Evolutionary conservation across 768 basidiomycete genomes (phyloP), one percentile per base, ranked within the genome.

Genomic region (Gloeophyllum trabeum): DNA sequence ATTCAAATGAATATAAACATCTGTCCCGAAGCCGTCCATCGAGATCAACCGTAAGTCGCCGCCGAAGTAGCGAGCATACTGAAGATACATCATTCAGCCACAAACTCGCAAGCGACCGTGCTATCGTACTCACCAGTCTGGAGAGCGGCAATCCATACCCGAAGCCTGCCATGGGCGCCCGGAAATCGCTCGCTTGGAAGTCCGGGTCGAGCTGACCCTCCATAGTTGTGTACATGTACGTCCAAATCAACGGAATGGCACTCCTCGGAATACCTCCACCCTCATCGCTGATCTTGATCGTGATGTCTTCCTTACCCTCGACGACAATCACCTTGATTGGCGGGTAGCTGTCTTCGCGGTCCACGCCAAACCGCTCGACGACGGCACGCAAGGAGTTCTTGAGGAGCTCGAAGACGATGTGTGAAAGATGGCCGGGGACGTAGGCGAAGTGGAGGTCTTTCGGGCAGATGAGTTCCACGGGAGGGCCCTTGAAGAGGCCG

Each of bases 1-100:
- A 56, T 92, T 92, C 41, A 92, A 64, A 57, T 93, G 91, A 48
- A 94, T 90, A 56, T 93, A 94, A 2, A 92, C 86, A 55, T 94
- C 91, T 25, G 87, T 91, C 6, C 91, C 90, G 54, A 86, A 91
- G n/a, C 96, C 94, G 48, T 99, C 96, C 93, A 99, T 98, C 34
- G 91, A 85, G 48, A 99, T 99, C 43, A 99, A 61, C 14, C 88
- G 71, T 22, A 99, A 64, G 59, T 98, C 93, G 0, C 90, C 88
- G 0, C 90, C 94, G 54, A 97, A 96, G 58, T 96, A 99, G 38
- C 94, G 69, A 0, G 93, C 92, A 53, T 98, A 99, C 77, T 89
- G 51, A 30, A 34, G 22, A 16, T 22, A 30, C 26, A 4, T 36
- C 39, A 24, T 35, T 41, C 34, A 38, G 22, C 22, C 5, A 24